Percentiles rank a stretch among this genome's conserved stretches.
Conservation (phyloP, 2,329 filamentous ascomycete species). For the Ophiostoma triangulosporum region DNA sequence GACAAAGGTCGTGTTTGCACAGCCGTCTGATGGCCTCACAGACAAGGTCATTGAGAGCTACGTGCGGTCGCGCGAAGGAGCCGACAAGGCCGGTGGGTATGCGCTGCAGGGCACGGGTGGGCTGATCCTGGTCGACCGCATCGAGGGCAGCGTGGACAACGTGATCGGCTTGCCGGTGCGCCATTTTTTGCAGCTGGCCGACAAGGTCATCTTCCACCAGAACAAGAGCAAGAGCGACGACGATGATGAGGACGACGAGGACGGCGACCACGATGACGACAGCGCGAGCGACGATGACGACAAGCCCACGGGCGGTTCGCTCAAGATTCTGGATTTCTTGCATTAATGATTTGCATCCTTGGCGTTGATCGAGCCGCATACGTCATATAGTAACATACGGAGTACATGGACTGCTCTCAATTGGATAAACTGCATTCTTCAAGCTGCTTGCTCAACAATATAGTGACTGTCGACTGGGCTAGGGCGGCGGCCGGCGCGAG, state of each 20-base stretch:
- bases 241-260: conserved; percentile 33
- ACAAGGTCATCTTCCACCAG: conserved; percentile 71
- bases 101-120: conserved; percentile 82
- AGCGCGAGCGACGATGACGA: background rate
- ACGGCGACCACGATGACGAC: conserved; percentile 27
- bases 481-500: background rate
- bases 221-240: conserved; percentile 45
- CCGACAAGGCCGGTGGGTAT: conserved; percentile 93
- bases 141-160: conserved; percentile 86
- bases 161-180: conserved; percentile 82
- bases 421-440: too few relatives aligned
- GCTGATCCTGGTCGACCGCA: conserved; percentile 73
- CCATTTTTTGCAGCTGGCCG: conserved; percentile 65
- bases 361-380: too few relatives aligned
- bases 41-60: conserved; percentile 76
- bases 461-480: background rate
- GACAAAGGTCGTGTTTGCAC: conserved; percentile 79
- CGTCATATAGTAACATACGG: too few relatives aligned
- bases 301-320: too few relatives aligned
- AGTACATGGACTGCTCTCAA: too few relatives aligned
- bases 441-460: too few relatives aligned
- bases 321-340: too few relatives aligned
- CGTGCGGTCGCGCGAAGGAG: conserved; percentile 76
- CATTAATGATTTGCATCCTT: too few relatives aligned
- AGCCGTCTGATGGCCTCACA: conserved; percentile 38